A percentile compares a stretch with the other conserved stretches of the same genome.
Conservation (phyloP, 306 rosid species). For the Crotalaria pallida region DNA sequence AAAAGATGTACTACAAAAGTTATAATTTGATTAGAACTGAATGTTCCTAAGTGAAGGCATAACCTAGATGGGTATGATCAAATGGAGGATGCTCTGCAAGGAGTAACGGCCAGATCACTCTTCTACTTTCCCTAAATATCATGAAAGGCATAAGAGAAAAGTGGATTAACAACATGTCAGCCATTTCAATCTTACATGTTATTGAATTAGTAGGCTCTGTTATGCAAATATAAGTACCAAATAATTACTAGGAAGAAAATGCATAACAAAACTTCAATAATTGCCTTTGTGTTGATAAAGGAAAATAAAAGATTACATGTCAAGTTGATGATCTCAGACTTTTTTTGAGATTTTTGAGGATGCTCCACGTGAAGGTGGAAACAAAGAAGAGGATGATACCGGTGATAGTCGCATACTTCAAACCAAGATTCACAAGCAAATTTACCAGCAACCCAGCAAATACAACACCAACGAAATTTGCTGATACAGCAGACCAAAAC, state of each 20-base stretch:
- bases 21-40: neutral
- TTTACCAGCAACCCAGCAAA: constrained; percentile 85
- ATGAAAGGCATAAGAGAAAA: neutral
- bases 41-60: neutral
- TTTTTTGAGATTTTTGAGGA: constrained; percentile 56
- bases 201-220: neutral
- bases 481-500: constrained; percentile 77
- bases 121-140: neutral
- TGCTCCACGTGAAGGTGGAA: constrained; percentile 89
- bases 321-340: constrained; percentile 39
- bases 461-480: constrained; percentile 79
- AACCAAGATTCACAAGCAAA: constrained; percentile 86
- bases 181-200: neutral
- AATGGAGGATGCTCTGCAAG: neutral
- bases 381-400: constrained; percentile 74
- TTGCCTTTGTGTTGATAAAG: neutral
- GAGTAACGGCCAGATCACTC: neutral
- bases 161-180: neutral
- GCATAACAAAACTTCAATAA: neutral
- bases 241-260: constrained; percentile 8
- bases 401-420: constrained; percentile 63
- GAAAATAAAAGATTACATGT: constrained; percentile 9
- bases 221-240: neutral
- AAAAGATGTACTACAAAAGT: neutral
- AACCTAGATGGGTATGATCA: neutral